Evolutionary conservation across 75 land plant species (phyloP).

Genomic region (Adiantum capillusveneris): DNA sequence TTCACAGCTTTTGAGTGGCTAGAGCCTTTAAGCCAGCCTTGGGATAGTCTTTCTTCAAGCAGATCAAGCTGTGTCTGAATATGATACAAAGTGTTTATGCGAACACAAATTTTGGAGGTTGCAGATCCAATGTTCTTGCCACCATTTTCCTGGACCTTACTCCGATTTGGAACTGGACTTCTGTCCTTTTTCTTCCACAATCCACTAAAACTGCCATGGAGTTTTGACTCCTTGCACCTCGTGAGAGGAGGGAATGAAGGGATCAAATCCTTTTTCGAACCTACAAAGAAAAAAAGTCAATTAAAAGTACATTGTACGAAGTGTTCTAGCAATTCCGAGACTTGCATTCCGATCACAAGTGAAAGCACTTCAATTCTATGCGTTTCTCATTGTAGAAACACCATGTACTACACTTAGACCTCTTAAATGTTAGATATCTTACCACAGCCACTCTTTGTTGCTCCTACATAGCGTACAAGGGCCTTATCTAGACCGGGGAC

Average conservation of each 20-base stretch:
- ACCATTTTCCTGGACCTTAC: slow-evolving; percentile 51
- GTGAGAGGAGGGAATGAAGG: slow-evolving; percentile 72
- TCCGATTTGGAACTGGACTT: slow-evolving; percentile 28
- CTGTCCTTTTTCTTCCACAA: slow-evolving; percentile 75
- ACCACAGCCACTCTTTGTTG: slow-evolving; percentile 88
- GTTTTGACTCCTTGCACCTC: slow-evolving; percentile 56
- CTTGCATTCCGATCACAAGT: no score
- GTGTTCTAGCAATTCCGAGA: no score
- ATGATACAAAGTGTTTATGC: slow-evolving; percentile 75
- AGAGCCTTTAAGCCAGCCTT: slow-evolving; percentile 56
- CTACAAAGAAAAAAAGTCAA: slow-evolving; percentile 14
- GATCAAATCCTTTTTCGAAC: slow-evolving; percentile 43
- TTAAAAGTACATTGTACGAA: no score
- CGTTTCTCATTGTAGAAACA: no score
- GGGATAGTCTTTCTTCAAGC: slow-evolving; percentile 61
- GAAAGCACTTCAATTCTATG: no score
- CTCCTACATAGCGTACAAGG: slow-evolving; percentile 54
- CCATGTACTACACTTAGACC: not conserved
- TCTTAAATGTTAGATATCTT: slow-evolving; percentile 1
- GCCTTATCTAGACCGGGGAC: slow-evolving; percentile 60
- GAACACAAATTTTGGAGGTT: slow-evolving; percentile 62
- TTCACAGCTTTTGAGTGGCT: slow-evolving; percentile 21
- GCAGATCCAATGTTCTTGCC: slow-evolving; percentile 35
- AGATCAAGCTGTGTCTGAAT: slow-evolving; percentile 57
- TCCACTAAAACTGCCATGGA: slow-evolving; percentile 14